Evolutionary conservation across 2,329 filamentous ascomycete genomes (phyloP), one percentile per base, ranked within the genome.

Genomic region (Cladosporium velox): DNA sequence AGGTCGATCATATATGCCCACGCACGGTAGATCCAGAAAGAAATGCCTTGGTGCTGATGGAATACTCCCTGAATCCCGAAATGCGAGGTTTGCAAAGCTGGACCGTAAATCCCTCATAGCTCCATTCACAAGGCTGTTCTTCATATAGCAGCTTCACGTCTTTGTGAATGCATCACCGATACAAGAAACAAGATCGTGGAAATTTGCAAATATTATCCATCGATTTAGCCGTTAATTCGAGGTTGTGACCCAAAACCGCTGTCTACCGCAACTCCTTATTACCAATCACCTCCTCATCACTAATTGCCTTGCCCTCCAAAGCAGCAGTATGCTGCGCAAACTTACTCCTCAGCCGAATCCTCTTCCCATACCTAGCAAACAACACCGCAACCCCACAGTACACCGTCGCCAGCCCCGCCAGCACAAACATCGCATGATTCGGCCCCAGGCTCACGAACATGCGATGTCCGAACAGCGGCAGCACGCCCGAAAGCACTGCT

Each of bases 381-480:
- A 79, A 59, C 4, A 75, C 70, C 1, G 79, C 78, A 1, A 76
- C 75, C 10, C 74, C 68, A 66, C 79, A 80, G 18, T 54, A 66
- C 15, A 66, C 12, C 47, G 30, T 66, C 6, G 81, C 80, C 1
- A 82, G 63, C 0, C 68, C 69, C 0, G 81, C 80, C 26, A 83
- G 69, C n/a, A 82, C 69, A 1, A 77, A 78, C 24, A 77, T 69
- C 0, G 80, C 79, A 38, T 76, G 64, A 66, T 83, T 83, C 0
- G 75, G 69, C 0, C 79, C 79, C 10, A 83, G 62, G 0, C 66
- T 70, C 4, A 67, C 49, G 65, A 80, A 83, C 79, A 83, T 79
- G 30, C 78, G 74, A 1, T 68, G 70, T 1, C 69, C 78, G 47
- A 83, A 80, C 0, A 82, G 71, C 1, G 80, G 80, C 24, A 83